Evolutionary conservation across 225 moss, liverwort and hornwort genomes (phyloP).

Genomic region (Marchantia paleacea): DNA sequence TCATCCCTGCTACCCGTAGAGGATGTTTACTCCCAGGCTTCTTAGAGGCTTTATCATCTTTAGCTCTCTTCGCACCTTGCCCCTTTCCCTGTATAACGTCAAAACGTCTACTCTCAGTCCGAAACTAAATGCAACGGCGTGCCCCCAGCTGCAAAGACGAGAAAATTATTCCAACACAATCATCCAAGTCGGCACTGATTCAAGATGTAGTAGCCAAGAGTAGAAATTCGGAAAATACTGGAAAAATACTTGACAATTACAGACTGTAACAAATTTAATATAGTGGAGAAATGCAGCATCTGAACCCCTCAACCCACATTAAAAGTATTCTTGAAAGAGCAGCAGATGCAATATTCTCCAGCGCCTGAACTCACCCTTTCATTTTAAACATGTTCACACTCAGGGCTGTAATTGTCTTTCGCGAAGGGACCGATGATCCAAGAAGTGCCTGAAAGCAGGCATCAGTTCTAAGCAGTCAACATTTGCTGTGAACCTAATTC

Average conservation of each 20-base stretch:
- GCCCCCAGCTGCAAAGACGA: background rate
- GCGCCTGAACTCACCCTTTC: background rate
- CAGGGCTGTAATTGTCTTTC: no score
- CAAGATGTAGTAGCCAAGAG: background rate
- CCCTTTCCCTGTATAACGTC: slow-evolving; percentile 5
- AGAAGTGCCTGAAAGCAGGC: background rate
- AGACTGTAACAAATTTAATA: no score
- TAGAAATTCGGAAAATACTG: background rate
- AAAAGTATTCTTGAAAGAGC: background rate
- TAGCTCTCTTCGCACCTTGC: slow-evolving; percentile 35
- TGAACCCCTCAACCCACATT: background rate
- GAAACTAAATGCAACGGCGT: slow-evolving; percentile 31
- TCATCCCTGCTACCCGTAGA: slow-evolving; percentile 75
- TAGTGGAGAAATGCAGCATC: background rate
- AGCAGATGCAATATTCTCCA: background rate
- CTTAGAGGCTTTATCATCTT: slow-evolving; percentile 50
- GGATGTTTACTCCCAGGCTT: slow-evolving; percentile 54
- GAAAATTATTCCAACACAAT: background rate
- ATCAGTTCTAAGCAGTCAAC: no score
- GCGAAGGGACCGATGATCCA: background rate
- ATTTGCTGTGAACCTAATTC: background rate
- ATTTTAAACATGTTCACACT: background rate
- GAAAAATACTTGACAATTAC: no score
- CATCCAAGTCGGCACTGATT: background rate
- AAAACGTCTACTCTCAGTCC: slow-evolving; percentile 13